Base-by-base conservation (phyloP, 2,329 filamentous ascomycete species). In the Colletotrichum melonis region DNA sequence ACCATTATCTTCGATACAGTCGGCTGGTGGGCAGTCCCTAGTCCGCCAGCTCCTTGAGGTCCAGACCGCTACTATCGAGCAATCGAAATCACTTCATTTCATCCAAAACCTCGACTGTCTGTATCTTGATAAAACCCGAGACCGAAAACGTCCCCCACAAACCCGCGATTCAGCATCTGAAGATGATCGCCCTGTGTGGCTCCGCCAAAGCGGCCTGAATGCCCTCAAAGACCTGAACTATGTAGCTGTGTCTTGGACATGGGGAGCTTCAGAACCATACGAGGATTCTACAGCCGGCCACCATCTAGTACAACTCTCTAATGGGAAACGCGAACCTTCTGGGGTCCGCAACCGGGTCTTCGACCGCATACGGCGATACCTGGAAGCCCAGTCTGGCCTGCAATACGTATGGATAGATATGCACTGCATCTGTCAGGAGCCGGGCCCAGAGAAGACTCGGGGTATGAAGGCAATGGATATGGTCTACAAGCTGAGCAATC, bases 391-490 rank as follows among this genome's bases (percentile, higher is more conserved):
- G 12, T 3, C 7, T 19, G 24, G 14, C 5, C 12, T 49, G 22
- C 19, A 30, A 19, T 63, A 49, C 8, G 26, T 66, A 11, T 66
- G 52, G 63, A 16, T 66, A 12, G 52, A 66, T 16, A 54, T 4
- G n/a, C 75, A 57, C 54, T 66, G 52, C 35, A 57, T 57, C 52
- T 28, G 26, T 1, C 52, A 66, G 14, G 52, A 66, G 30, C 32
- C 32, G 9, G 52, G 52, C 1, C 32, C 42, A 9, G 30, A 42
- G 8, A 55, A 57, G 54, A 55, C 28, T 22, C 63, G 19, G 3
- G 63, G n/a, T 4, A 26, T 67, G 14, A 38, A 67, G 54, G 64
- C 54, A 6, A 67, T 67, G 64, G 64, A 67, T n/a, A 11, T 67
- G 24, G 64, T 67, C 7, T 67, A 59, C 55, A 28, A 24, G 5